Conservation (phyloP, 257 asterid species). For the Plantago elongata region DNA sequence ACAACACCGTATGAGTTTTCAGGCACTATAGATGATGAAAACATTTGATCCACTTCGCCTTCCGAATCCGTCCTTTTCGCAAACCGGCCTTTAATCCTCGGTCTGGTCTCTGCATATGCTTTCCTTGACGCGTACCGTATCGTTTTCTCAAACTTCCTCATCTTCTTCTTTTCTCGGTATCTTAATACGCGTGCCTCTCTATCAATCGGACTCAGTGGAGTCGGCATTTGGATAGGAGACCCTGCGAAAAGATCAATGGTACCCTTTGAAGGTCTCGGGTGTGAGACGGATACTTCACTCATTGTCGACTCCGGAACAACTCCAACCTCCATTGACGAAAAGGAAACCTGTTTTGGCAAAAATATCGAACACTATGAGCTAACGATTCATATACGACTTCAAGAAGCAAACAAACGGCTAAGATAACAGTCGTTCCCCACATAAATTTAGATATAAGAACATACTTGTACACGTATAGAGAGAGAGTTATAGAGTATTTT, state of each 20-base stretch:
- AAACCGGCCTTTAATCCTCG: slow-evolving; percentile 80
- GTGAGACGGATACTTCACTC: slow-evolving; percentile 45
- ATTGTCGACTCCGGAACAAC: slow-evolving; percentile 56
- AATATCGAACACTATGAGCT: background rate
- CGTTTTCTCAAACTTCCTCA: slow-evolving; percentile 71
- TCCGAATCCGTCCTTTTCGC: slow-evolving; percentile 54
- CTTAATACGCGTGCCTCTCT: slow-evolving; percentile 77
- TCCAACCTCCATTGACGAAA: slow-evolving; percentile 55
- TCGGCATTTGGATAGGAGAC: slow-evolving; percentile 36
- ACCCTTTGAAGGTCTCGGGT: slow-evolving; percentile 50
- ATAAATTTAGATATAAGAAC: too few species aligned
- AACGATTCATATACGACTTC: background rate
- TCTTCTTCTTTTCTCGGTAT: slow-evolving; percentile 84
- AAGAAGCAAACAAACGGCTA: background rate
- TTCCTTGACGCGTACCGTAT: slow-evolving; percentile 81
- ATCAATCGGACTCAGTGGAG: slow-evolving; percentile 54
- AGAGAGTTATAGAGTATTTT: too few species aligned
- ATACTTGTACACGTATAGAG: too few species aligned
- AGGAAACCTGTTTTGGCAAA: slow-evolving; percentile 42
- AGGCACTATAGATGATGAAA: slow-evolving; percentile 37
- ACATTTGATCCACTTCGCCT: slow-evolving; percentile 49
- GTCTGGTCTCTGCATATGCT: slow-evolving; percentile 86
- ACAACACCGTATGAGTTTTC: slow-evolving; percentile 56
- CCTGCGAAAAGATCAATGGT: slow-evolving; percentile 56
- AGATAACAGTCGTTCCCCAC: too few species aligned